Conservation (phyloP, 2,329 filamentous ascomycete species). For the Didymella pomorum region DNA sequence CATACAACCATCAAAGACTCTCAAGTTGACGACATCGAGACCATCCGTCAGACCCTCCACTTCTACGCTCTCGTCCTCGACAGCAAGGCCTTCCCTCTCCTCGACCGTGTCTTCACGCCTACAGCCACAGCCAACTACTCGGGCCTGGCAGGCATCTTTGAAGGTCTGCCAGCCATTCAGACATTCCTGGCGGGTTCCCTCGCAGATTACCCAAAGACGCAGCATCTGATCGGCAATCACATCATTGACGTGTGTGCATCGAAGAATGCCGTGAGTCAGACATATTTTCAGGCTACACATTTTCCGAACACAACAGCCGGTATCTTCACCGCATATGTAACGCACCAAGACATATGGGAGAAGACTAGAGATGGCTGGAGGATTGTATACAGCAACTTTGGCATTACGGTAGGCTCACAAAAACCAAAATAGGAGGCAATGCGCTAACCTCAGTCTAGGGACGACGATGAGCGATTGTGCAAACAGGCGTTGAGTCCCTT, state of each 20-base stretch:
- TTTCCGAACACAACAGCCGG: constrained; percentile 13
- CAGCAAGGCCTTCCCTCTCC: constrained; percentile 11
- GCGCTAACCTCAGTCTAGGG: constrained; percentile 5
- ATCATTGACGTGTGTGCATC: constrained; percentile 18
- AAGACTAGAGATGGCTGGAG: constrained; percentile 17
- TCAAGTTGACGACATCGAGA: constrained; percentile 11
- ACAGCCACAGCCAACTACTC: constrained; percentile 14
- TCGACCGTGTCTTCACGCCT: constrained; percentile 15
- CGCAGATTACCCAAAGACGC: constrained; percentile 8
- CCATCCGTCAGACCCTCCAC: constrained; percentile 15
- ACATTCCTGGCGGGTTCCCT: constrained; percentile 12
- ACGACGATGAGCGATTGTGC: background rate
- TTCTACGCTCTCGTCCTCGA: constrained; percentile 16
- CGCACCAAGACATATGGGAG: constrained; percentile 14
- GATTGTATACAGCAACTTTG: constrained; percentile 19
- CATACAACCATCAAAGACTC: constrained; percentile 11
- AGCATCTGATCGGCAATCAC: constrained; percentile 16
- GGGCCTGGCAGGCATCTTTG: constrained; percentile 14
- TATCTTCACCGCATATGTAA: constrained; percentile 18
- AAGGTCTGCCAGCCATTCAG: constrained; percentile 11
- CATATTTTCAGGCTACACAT: constrained; percentile 17
- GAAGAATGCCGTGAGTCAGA: constrained; percentile 13
- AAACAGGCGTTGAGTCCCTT: background rate
- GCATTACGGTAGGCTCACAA: constrained; percentile 10
- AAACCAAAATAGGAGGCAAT: background rate